Evolutionary conservation across 345 rosid genomes (phyloP).

Genomic region (Raphanus raphanistrum): DNA sequence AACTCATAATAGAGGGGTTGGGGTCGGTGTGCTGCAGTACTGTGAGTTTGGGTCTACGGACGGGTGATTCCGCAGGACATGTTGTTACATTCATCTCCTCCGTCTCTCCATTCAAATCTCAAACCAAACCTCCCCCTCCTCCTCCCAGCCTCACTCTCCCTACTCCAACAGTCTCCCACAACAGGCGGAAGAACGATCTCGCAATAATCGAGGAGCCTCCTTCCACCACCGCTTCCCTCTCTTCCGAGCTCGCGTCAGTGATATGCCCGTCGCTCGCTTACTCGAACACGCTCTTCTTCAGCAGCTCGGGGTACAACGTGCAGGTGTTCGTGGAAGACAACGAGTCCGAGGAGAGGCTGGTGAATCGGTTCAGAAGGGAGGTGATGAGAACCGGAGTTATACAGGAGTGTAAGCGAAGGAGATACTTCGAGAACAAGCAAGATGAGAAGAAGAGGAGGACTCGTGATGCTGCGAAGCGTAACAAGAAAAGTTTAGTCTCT

Average conservation of each 20-base stretch:
- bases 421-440: constrained; percentile 64
- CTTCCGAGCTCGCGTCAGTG: constrained; percentile 59
- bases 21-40: no score
- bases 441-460: constrained; percentile 76
- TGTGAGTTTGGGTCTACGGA: no score
- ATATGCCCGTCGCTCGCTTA: constrained; percentile 75
- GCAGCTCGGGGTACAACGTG: constrained; percentile 62
- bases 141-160: constrained; percentile 33
- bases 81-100: no score
- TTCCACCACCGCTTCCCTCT: constrained; percentile 25
- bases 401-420: constrained; percentile 70
- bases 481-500: constrained; percentile 44
- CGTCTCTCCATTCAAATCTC: not conserved
- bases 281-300: constrained; percentile 69
- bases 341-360: constrained; percentile 73
- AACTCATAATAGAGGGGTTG: no score
- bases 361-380: constrained; percentile 70
- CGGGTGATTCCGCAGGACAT: no score
- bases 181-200: constrained; percentile 36
- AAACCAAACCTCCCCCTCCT: constrained; percentile 19
- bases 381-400: constrained; percentile 79
- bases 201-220: constrained; percentile 34
- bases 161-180: constrained; percentile 20
- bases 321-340: constrained; percentile 70
- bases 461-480: constrained; percentile 87